Evolutionary conservation across 2,329 filamentous ascomycete genomes (phyloP).

Genomic region (Fusarium equiseti): DNA sequence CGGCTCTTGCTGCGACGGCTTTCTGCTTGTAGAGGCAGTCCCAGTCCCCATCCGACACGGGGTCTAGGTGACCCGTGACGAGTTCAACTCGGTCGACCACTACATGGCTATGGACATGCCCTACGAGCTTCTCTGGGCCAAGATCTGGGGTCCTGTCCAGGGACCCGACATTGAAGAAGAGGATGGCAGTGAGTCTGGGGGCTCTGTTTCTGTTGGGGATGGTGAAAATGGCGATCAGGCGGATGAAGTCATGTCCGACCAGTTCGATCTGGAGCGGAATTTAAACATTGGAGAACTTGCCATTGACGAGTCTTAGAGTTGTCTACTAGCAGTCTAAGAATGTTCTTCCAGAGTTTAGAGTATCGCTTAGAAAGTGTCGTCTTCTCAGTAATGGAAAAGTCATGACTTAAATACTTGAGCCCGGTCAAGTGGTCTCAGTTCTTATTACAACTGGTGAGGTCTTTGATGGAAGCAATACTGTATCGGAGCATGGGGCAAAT

Average conservation of each 20-base stretch:
- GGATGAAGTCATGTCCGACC: fast-evolving
- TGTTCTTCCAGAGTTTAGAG: no score
- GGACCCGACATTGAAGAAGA: neutral
- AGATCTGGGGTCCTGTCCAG: neutral
- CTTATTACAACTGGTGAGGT: no score
- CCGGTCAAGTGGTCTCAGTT: no score
- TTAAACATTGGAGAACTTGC: no score
- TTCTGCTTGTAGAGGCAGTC: neutral
- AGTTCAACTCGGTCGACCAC: neutral
- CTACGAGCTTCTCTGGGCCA: neutral
- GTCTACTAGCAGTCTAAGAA: neutral
- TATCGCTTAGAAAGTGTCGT: neutral
- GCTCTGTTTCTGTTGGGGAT: no score
- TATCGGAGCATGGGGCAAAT: neutral
- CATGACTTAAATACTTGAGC: no score
- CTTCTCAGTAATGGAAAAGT: no score
- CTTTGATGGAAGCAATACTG: no score
- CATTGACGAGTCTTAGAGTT: neutral
- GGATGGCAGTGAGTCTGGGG: no score
- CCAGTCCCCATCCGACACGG: neutral
- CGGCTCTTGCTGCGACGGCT: neutral
- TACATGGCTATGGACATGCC: neutral
- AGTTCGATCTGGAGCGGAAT: neutral
- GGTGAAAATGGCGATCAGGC: neutral
- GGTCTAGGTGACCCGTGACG: neutral